Percentiles rank a stretch among this genome's conserved stretches.
Conservation (phyloP, 1,139 yeast genomes). For the Sugiyamaella sp. region DNA sequence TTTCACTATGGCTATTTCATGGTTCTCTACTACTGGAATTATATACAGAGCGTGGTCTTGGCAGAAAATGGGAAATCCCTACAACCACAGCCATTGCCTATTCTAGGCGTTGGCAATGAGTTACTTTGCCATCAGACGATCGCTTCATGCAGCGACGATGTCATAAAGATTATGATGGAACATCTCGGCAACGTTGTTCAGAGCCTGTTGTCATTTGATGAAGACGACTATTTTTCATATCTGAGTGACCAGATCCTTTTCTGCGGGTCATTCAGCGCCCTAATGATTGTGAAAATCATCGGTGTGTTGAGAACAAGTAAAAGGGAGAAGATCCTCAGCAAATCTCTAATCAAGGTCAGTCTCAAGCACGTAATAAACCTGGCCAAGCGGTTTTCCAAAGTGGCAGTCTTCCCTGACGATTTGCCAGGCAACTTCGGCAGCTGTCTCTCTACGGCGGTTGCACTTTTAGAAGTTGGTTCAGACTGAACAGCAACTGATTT, state of each 20-base stretch:
- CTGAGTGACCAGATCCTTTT: conserved; percentile 70
- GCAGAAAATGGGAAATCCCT: conserved; percentile 1
- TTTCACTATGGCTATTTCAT: conserved; percentile 66
- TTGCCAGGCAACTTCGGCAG: conserved; percentile 33
- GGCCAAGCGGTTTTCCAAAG: conserved; percentile 29
- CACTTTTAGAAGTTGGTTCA: background rate
- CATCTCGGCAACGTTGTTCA: conserved; percentile 53
- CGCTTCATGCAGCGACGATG: conserved; percentile 27
- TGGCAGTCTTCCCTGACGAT: conserved; percentile 31
- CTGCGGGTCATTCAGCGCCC: conserved; percentile 55
- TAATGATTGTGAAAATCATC: conserved; percentile 47
- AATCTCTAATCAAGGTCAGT: conserved; percentile 20
- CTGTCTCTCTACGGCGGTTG: conserved; percentile 27
- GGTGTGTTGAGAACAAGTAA: conserved; percentile 21
- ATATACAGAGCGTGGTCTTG: conserved; percentile 23
- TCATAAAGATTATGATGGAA: conserved; percentile 34
- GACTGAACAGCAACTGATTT: background rate
- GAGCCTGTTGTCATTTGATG: conserved; percentile 49
- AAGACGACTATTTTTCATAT: conserved; percentile 67
- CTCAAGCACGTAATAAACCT: conserved; percentile 23
- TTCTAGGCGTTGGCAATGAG: conserved; percentile 18
- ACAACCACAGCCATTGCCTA: conserved; percentile 6
- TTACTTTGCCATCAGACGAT: conserved; percentile 23
- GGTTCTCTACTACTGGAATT: conserved; percentile 47
- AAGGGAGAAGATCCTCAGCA: conserved; percentile 22